Percentiles rank a stretch among this genome's conserved stretches.
phyloP scores from a whole-genome alignment of 2,329 filamentous ascomycete species.

The Alternaria infectoria region DNA sequence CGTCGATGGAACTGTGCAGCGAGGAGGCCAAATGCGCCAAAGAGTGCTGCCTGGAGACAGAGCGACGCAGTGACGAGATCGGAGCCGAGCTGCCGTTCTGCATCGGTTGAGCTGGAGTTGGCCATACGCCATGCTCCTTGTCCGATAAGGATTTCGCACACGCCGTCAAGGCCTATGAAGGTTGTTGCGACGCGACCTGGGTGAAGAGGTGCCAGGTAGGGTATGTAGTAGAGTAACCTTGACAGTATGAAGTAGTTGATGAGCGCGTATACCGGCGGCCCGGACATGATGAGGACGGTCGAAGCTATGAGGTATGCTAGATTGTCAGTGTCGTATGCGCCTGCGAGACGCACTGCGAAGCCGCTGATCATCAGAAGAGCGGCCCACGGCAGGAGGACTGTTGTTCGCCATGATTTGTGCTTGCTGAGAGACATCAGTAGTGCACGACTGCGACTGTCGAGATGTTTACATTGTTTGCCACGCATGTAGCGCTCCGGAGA shows the following conservation, averaged over 20 bases:
- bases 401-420: constrained; percentile 64
- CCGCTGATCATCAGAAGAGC: constrained; percentile 62
- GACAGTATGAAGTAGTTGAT: constrained; percentile 68
- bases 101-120: constrained; percentile 46
- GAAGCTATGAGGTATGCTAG: constrained; percentile 50
- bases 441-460: background rate
- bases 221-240: constrained; percentile 66
- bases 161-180: constrained; percentile 60
- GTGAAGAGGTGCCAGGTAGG: constrained; percentile 64
- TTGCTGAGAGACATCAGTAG: constrained; percentile 46
- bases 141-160: constrained; percentile 60
- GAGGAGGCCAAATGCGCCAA: constrained; percentile 57
- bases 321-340: constrained; percentile 58
- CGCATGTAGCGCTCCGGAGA: constrained; percentile 57
- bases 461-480: constrained; percentile 62
- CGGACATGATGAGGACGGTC: constrained; percentile 49
- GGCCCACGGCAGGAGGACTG: constrained; percentile 61
- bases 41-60: constrained; percentile 58
- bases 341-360: constrained; percentile 62
- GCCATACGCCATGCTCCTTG: constrained; percentile 58
- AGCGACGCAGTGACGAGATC: constrained; percentile 58
- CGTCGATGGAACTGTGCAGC: constrained; percentile 55
- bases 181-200: constrained; percentile 65
- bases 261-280: constrained; percentile 64
- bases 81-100: constrained; percentile 51